A percentile compares a stretch with the other conserved stretches of the same genome.
Conservation (phyloP, 805 yeast genomes). For the Candida chauliodis region DNA sequence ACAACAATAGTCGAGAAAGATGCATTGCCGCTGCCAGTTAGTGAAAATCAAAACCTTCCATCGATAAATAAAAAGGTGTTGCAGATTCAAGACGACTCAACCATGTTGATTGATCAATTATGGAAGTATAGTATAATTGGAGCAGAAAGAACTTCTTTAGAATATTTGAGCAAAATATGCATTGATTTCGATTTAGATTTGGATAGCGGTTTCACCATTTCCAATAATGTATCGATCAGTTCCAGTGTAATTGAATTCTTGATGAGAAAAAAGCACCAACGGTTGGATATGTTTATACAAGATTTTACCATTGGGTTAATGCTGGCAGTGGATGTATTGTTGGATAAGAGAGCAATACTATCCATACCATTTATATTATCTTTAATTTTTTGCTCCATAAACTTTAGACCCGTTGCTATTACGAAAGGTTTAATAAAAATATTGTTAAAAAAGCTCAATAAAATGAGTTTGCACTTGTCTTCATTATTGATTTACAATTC, state of each 20-base stretch:
- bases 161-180: constrained; percentile 30
- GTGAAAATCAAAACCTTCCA: background rate
- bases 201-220: constrained; percentile 18
- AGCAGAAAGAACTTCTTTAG: constrained; percentile 26
- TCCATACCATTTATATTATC: constrained; percentile 61
- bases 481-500: constrained; percentile 25
- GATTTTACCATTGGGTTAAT: constrained; percentile 28
- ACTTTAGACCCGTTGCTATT: constrained; percentile 63
- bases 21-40: background rate
- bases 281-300: constrained; percentile 50
- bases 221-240: constrained; percentile 29
- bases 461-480: constrained; percentile 17
- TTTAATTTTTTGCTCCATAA: constrained; percentile 50
- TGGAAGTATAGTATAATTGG: constrained; percentile 38
- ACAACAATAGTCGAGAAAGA: background rate
- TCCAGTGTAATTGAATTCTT: constrained; percentile 39
- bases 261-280: constrained; percentile 37
- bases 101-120: constrained; percentile 30
- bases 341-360: constrained; percentile 22
- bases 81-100: constrained; percentile 29
- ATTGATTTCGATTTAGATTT: constrained; percentile 18
- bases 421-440: constrained; percentile 25
- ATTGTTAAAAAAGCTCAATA: constrained; percentile 15
- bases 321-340: constrained; percentile 25
- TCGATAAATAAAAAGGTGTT: constrained; percentile 15